A percentile compares a stretch with the other conserved stretches of the same genome.
phyloP scores from a whole-genome alignment of 2,329 filamentous ascomycete species.

The Corniculantispora saksenae region DNA sequence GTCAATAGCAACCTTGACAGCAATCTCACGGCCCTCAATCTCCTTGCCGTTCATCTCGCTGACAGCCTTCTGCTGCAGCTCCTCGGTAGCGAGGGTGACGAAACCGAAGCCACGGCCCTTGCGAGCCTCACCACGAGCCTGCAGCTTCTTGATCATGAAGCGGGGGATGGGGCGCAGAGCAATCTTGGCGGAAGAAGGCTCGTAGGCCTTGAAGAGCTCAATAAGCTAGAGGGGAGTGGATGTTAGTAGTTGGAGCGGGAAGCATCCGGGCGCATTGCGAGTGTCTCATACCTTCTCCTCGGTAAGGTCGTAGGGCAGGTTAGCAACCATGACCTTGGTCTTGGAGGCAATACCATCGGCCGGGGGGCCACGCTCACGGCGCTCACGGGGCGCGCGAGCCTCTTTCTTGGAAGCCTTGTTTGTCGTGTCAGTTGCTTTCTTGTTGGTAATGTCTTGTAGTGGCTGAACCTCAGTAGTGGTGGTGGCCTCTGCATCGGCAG shows the following conservation, averaged over 20 bases:
- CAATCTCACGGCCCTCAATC: constrained; percentile 97
- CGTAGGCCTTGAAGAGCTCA: constrained; percentile 92
- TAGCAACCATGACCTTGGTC: constrained; percentile 99
- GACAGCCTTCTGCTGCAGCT: constrained; percentile 96
- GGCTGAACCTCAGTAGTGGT: constrained; percentile 56
- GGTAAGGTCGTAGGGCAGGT: constrained; percentile 95
- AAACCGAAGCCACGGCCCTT: constrained; percentile 99
- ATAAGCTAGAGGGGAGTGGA: constrained; percentile 68
- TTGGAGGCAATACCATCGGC: constrained; percentile 97
- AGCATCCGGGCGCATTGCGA: not conserved
- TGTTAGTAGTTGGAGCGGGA: constrained; percentile 19
- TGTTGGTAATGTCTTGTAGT: constrained; percentile 63
- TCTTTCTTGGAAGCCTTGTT: constrained; percentile 60
- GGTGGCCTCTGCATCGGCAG: constrained; percentile 47
- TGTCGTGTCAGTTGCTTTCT: constrained; percentile 57
- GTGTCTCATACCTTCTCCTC: constrained; percentile 82
- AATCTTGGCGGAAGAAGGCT: constrained; percentile 95
- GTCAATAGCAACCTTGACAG: constrained; percentile 99
- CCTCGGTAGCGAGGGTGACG: constrained; percentile 92
- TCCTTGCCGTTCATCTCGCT: constrained; percentile 99
- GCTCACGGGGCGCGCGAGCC: constrained; percentile 55
- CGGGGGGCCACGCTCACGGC: constrained; percentile 85
- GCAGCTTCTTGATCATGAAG: constrained; percentile 99
- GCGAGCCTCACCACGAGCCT: constrained; percentile 94
- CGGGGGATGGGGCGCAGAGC: constrained; percentile 96